These are phyloP conservation scores for Leccinum ponderosum DNA, from an alignment of 1,284 basidiomycete species.

Conservation along the genomic window DNA sequence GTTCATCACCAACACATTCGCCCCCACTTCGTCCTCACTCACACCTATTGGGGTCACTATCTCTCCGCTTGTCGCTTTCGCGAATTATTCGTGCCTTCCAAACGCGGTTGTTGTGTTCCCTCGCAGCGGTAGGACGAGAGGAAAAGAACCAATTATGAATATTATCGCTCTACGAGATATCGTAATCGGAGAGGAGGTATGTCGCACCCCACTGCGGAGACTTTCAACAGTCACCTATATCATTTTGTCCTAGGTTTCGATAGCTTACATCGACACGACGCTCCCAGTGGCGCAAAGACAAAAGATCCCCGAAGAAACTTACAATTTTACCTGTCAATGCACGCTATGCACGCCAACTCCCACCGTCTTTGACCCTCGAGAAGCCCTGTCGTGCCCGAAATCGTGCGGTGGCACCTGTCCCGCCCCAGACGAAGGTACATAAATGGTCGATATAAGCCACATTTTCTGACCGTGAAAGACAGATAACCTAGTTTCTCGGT, in stretches of 20 bases:
- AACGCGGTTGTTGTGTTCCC: constrained; percentile 93
- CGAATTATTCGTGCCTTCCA: constrained; percentile 91
- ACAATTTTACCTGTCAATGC: constrained; percentile 82
- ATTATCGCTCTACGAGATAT: constrained; percentile 73
- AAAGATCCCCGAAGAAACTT: constrained; percentile 64
- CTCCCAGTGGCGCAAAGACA: constrained; percentile 62
- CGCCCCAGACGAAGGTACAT: constrained; percentile 56
- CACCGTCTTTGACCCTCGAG: constrained; percentile 61
- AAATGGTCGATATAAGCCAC: constrained; percentile 13
- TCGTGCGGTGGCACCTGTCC: constrained; percentile 62
- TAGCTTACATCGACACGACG: constrained; percentile 85
- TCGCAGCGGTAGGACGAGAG: constrained; percentile 37
- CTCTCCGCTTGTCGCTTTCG: constrained; percentile 76
- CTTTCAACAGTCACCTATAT: constrained; percentile 2
- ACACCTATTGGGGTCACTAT: constrained; percentile 76
- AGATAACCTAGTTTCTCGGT: constrained; percentile 53
- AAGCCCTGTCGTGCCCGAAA: constrained; percentile 66
- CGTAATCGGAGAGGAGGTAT: constrained; percentile 67
- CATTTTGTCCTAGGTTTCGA: constrained; percentile 47
- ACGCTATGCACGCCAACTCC: constrained; percentile 45
- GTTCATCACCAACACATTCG: constrained; percentile 90
- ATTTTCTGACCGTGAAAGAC: constrained; percentile 2
- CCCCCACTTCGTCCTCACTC: constrained; percentile 74
- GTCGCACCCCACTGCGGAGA: constrained; percentile 8
- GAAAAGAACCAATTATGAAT: constrained; percentile 65